phyloP scores from a whole-genome alignment of 164 flowering plant genomes.

The Vitis labrusca region DNA sequence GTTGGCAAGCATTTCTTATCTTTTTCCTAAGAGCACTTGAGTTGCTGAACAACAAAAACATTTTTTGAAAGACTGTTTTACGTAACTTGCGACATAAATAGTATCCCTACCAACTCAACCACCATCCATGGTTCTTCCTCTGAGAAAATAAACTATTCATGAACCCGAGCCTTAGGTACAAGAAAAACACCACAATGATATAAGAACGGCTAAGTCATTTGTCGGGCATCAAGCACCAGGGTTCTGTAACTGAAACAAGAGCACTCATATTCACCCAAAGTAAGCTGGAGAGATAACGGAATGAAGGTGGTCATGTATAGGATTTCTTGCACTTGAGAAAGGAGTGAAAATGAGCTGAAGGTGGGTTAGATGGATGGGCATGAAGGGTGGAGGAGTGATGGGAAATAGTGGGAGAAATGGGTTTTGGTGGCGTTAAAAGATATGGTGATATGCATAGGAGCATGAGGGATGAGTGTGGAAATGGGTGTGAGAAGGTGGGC shows the following conservation, averaged over 20 bases:
- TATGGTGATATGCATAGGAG: no score
- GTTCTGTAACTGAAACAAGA: slow-evolving; percentile 69
- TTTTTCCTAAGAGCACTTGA: no score
- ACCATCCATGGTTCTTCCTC: slow-evolving; percentile 84
- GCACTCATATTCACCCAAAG: slow-evolving; percentile 50
- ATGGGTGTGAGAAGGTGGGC: no score
- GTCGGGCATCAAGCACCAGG: slow-evolving; percentile 73
- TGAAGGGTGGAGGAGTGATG: no score
- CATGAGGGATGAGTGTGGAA: no score
- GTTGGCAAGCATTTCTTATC: no score
- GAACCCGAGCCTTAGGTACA: slow-evolving; percentile 63
- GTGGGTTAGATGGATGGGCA: no score
- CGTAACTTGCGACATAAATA: slow-evolving; percentile 65
- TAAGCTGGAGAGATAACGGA: slow-evolving; percentile 31
- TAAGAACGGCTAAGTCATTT: slow-evolving; percentile 43
- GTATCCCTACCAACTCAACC: slow-evolving; percentile 89
- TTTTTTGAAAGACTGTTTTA: slow-evolving; percentile 58
- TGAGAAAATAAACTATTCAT: slow-evolving; percentile 1
- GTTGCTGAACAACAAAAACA: slow-evolving; percentile 78
- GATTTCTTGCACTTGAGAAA: no score
- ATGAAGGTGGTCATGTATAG: no score
- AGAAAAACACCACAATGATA: slow-evolving; percentile 82
- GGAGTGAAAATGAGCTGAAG: no score
- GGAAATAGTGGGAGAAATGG: no score
- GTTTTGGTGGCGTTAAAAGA: no score